These are phyloP conservation scores for Arachnomyces sp. DNA, from an alignment of 2,329 filamentous ascomycete species.

Conservation along the genomic window DNA sequence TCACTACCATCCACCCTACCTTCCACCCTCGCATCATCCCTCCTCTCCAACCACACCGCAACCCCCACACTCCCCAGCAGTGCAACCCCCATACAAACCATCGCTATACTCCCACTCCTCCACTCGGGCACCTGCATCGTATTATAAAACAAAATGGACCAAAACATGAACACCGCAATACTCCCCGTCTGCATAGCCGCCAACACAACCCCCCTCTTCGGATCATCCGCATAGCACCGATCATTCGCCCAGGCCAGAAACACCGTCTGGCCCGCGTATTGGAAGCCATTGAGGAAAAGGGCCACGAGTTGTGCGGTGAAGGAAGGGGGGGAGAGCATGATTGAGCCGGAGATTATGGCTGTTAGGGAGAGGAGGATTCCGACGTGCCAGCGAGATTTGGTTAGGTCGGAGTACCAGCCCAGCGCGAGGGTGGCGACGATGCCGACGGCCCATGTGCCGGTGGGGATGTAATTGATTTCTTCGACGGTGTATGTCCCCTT, in stretches of 20 bases:
- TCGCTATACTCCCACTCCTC: too few species aligned
- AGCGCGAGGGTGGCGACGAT: slow-evolving; percentile 56
- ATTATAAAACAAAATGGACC: slow-evolving; percentile 60
- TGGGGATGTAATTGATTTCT: slow-evolving; percentile 48
- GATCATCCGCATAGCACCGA: slow-evolving; percentile 54
- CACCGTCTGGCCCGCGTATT: slow-evolving; percentile 65
- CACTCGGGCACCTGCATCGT: too few species aligned
- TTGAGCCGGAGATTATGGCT: slow-evolving; percentile 52
- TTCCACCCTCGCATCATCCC: too few species aligned
- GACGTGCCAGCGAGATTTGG: slow-evolving; percentile 56
- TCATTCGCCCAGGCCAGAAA: slow-evolving; percentile 73
- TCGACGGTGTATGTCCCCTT: slow-evolving; percentile 41
- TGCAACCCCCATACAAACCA: too few species aligned
- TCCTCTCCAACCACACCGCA: too few species aligned
- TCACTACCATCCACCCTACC: too few species aligned
- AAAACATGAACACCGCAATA: slow-evolving; percentile 64
- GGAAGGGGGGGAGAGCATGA: slow-evolving; percentile 50
- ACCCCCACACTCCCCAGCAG: too few species aligned
- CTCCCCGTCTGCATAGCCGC: slow-evolving; percentile 64
- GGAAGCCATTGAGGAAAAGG: slow-evolving; percentile 61
- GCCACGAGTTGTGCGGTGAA: slow-evolving; percentile 53
- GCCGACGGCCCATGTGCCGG: slow-evolving; percentile 45
- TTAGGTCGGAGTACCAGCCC: slow-evolving; percentile 58
- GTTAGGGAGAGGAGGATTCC: slow-evolving; percentile 60
- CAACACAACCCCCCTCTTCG: slow-evolving; percentile 58